Base-by-base conservation (phyloP, 139 green algal species). In the Ettlia oleoabundans region DNA sequence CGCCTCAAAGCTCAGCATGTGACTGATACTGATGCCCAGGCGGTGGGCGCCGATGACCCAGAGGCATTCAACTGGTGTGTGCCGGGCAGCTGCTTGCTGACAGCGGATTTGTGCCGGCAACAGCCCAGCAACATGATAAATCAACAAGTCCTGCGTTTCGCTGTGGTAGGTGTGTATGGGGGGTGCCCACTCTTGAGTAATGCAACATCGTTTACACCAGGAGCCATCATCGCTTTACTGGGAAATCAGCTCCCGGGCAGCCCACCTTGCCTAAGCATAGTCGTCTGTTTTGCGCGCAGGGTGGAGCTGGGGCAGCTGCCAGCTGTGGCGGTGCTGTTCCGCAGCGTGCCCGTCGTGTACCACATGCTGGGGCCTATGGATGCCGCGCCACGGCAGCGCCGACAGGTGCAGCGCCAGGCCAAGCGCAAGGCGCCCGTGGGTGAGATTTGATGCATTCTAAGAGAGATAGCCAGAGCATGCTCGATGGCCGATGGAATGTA, bases 51-150 rank as follows among this genome's bases (percentile, higher is more conserved):
- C 30, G 47, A 76, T 0, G 76, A 90, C 38, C 82, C 89, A 5
- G 21, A 33, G 18, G 87, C 82, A n/a, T 93, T 95, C 69, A 53
- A 89, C 62, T 96, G 92, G 84, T 84, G 79, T 33, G 77, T n/a
- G n/a, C n/a, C 9, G 35, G 33, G 65, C 47, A 24, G 47, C 47
- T 15, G 47, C 13, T 15, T 58, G 55, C 21, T 65, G 5, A 28
- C 5, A 22, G 28, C 30, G 30, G 13, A n/a, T n/a, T n/a, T n/a
- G n/a, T n/a, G n/a, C n/a, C n/a, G n/a, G n/a, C n/a, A n/a, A n/a
- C n/a, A n/a, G n/a, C n/a, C n/a, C n/a, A n/a, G n/a, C n/a, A n/a
- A n/a, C n/a, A n/a, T n/a, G n/a, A n/a, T n/a, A n/a, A n/a, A n/a
- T n/a, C n/a, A n/a, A n/a, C n/a, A n/a, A n/a, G n/a, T n/a, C n/a